Evolutionary conservation across 2,329 filamentous ascomycete genomes (phyloP), one percentile per base, ranked within the genome.

Genomic region (Talaromyces sp.): DNA sequence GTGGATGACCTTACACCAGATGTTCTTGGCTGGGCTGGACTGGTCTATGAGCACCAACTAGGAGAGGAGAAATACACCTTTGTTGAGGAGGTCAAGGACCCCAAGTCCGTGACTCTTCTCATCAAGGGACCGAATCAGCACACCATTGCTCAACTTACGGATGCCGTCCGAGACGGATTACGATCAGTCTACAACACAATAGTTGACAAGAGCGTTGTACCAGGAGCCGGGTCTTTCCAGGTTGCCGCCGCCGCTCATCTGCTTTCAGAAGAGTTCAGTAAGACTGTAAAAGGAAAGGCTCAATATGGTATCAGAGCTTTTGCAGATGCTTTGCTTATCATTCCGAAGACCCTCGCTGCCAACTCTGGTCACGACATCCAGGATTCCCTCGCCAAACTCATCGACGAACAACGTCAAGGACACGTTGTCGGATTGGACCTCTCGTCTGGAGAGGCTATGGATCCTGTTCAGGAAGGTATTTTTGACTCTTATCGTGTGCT

Each of bases 51-150:
- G 82, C 93, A 99, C 79, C 91, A 93, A 69, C 84, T 99, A 9
- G 95, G 95, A 66, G 95, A 99, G 83, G 95, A 99, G 83, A 99
- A 99, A 82, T 99, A 91, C 81, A 99, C 95, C 5, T 99, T 99
- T 75, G 85, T 99, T 65, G 95, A 99, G 79, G 95, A 99, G 70
- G 95, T 99, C 72, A 98, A 97, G 84, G 92, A 98, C 66, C 91
- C 95, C 66, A 99, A 99, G 82, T 97, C 93, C 1, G 95, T 99
- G 54, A 99, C 95, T 16, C 83, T 99, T 35, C 84, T 99, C 72
- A 98, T 99, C 83, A 99, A 98, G 83, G 95, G 95, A 25, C 95
- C 95, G 67, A 99, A 99, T 79, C 84, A 88, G 73, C 95, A 99
- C 82, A 98, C 93, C 65, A 99, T 99, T 71, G 88, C 90, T 14